Base-by-base conservation (phyloP, 495 filamentous ascomycete genomes). In the Penicillium psychrofluorescens region DNA sequence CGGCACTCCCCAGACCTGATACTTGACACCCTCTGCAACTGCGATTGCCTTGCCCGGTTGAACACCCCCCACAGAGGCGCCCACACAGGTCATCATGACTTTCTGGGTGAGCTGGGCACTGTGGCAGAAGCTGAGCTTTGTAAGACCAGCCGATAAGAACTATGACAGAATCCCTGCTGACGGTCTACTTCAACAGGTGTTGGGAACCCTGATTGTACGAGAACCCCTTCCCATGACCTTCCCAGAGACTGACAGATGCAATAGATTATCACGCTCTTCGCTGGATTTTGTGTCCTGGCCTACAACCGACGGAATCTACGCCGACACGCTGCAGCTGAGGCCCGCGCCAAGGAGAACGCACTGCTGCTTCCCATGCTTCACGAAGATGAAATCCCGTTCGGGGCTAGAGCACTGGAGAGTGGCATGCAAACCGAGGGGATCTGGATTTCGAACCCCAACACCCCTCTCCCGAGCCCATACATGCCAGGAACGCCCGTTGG, bases 101-200 rank as follows among this genome's bases (percentile, higher is more conserved):
- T 95, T 96, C 68, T 95, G 91, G 70, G 55, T 68, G 33, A 72
- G 66, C 32, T 95, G 90, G 90, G 60, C 75, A 49, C 64, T 92
- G 55, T 97, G 91, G 91, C 79, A 94, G 75, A 84, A 95, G 74
- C 77, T 95, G 80, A 83, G 78, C 48, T 83, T 95, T 67, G 91
- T 96, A 71, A 67, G 87, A 76, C 16, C 29, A 28, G 11, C 32
- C 30, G 38, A 35, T 29, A 29, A 29, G n/a, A n/a, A n/a, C n/a
- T 9, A 35, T 12, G n/a, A 34, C 15, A n/a, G 30, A 43, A 12
- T 11, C 43, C 7, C 10, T 34, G 38, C 54, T 61, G 35, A 58
- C 53, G 38, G 38, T 42, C 9, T 35, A 11, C 29, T 10, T 14
- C 45, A 7, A 39, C 38, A 75, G 72, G 61, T 69, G 34, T 62